Evolutionary conservation across 192 early-diverging fungal genomes (phyloP), one percentile per base, ranked within the genome.

Genomic region (Entrophospora sp.): DNA sequence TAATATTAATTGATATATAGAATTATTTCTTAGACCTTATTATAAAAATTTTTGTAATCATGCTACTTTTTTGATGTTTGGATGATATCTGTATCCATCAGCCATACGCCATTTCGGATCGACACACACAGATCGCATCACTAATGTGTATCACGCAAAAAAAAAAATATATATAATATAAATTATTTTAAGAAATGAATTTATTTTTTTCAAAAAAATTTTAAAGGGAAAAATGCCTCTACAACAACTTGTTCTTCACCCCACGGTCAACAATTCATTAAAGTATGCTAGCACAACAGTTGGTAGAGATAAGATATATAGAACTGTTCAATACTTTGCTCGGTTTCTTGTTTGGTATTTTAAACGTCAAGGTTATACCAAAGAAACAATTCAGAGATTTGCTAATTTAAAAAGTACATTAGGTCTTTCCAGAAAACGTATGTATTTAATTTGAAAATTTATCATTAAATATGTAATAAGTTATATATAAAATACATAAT

Each of bases 301-400:
- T 16, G 89, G 88, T 30, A 87, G 90, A 63, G 90, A 91, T 69
- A 89, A 90, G 67, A 64, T 79, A n/a, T 86, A 86, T 71, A 85
- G 92, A 66, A 78, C 89, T 49, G 81, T 91, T 24, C 95, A 97
- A 73, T 93, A 93, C 79, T 86, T 91, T 70, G 78, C 89, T 9
- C 89, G 91, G 16, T 91, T 93, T 69, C 75, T 89, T 32, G 82
- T 78, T 34, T 91, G 85, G 81, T 80, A 83, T 64, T 56, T 88
- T 56, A 61, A 74, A 42, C 75, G 80, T 52, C 66, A 79, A 30
- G 83, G 77, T n/a, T 71, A 77, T 58, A 61, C 76, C 56, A 86
- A 88, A 66, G 84, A 83, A 9, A 73, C 71, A 20, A 67, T 90
- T 22, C 76, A 71, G 20, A 78, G 83, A 48, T 78, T 84, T 69